A percentile compares a stretch with the other conserved stretches of the same genome.
These are phyloP conservation scores for Lipomyces lipofer DNA, from an alignment of 805 yeast genomes.

Conservation along the genomic window DNA sequence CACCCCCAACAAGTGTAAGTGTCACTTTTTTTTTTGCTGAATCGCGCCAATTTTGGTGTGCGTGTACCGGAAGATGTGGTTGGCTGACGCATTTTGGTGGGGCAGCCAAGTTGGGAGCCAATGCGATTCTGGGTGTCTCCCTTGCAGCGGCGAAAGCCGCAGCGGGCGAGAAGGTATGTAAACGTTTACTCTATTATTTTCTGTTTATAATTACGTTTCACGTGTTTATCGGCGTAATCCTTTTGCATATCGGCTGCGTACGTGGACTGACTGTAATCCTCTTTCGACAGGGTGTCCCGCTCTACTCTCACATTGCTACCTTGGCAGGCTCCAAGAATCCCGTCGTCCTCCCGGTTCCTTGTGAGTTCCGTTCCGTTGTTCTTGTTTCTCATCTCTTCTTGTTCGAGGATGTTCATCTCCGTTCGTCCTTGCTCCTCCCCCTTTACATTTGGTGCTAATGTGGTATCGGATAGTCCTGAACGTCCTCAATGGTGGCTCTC, in stretches of 20 bases:
- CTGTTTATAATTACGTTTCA: too few species aligned
- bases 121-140: constrained; percentile 97
- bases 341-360: constrained; percentile 95
- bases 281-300: constrained; percentile 70
- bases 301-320: constrained; percentile 87
- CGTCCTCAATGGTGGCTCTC: constrained; percentile 99
- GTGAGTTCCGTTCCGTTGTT: constrained; percentile 9
- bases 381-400: not conserved
- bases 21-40: not conserved
- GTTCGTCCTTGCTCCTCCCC: constrained; percentile 34
- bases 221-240: too few species aligned
- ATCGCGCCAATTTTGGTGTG: constrained; percentile 2
- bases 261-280: too few species aligned
- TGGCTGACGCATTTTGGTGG: not conserved
- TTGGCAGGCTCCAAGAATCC: constrained; percentile 75
- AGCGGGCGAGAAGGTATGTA: constrained; percentile 74
- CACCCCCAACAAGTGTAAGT: constrained; percentile 82
- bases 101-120: constrained; percentile 83
- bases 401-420: not conserved
- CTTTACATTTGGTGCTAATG: too few species aligned
- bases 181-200: not conserved
- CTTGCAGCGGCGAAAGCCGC: constrained; percentile 97
- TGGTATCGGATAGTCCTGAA: too few species aligned
- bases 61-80: constrained; percentile 5
- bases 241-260: too few species aligned